Percentiles rank a stretch among this genome's conserved stretches.
These are phyloP conservation scores for Keithomyces neogunnii DNA, from an alignment of 2,329 filamentous ascomycete species.

Conservation along the genomic window DNA sequence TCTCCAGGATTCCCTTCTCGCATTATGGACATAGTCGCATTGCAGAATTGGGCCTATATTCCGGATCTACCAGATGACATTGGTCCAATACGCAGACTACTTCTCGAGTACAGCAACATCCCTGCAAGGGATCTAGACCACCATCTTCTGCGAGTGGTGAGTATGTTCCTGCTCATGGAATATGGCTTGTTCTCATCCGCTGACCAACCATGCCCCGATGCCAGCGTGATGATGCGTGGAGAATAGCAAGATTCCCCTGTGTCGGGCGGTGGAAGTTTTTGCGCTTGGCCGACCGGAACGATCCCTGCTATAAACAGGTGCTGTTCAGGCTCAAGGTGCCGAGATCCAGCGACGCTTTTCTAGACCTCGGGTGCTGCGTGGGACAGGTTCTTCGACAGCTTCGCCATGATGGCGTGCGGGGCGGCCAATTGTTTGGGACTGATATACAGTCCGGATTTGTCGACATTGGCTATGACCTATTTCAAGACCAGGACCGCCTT, in stretches of 20 bases:
- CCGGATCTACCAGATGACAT: constrained; percentile 28
- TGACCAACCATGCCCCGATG: background rate
- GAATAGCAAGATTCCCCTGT: constrained; percentile 33
- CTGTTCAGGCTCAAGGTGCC: constrained; percentile 31
- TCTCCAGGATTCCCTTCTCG: background rate
- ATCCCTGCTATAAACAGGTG: constrained; percentile 33
- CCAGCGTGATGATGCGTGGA: constrained; percentile 39
- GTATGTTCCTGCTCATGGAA: constrained; percentile 8
- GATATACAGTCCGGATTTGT: constrained; percentile 43
- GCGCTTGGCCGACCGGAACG: constrained; percentile 29
- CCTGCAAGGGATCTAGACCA: constrained; percentile 23
- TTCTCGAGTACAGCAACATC: constrained; percentile 30
- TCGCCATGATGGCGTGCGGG: constrained; percentile 38
- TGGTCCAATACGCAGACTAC: constrained; percentile 25
- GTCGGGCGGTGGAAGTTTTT: constrained; percentile 44
- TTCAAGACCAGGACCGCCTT: constrained; percentile 45
- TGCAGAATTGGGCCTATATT: constrained; percentile 27
- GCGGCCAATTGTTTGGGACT: constrained; percentile 38
- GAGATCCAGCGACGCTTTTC: constrained; percentile 29
- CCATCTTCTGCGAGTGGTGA: constrained; percentile 28
- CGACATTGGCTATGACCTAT: constrained; percentile 54
- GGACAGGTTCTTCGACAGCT: constrained; percentile 43
- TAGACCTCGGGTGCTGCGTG: constrained; percentile 43
- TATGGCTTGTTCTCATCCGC: background rate
- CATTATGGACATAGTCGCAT: constrained; percentile 26